Percentiles rank a stretch among this genome's conserved stretches.
Conservation (phyloP, 2,329 filamentous ascomycete genomes). For the Pseudohalonectria lignicola region DNA sequence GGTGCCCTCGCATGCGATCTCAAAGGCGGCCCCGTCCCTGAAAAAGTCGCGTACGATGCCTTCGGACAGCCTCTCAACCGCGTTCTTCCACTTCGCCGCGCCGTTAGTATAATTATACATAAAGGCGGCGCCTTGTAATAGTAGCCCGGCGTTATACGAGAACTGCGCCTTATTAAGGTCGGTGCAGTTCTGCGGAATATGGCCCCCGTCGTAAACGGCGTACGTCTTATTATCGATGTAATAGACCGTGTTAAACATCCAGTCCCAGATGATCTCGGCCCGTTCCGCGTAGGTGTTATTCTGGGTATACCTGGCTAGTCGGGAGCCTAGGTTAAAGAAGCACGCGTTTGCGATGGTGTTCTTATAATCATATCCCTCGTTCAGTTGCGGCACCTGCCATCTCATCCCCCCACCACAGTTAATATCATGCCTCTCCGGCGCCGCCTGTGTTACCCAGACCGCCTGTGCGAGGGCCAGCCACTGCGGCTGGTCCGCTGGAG, state of each 20-base stretch:
- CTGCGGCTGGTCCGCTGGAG: slow-evolving; percentile 34
- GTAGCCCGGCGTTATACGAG: slow-evolving; percentile 10
- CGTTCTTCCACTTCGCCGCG: slow-evolving; percentile 45
- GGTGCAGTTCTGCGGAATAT: slow-evolving; percentile 38
- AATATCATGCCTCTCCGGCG: slow-evolving; percentile 54
- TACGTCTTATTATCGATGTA: slow-evolving; percentile 44
- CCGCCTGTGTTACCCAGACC: slow-evolving; percentile 53
- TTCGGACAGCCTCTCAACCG: slow-evolving; percentile 43
- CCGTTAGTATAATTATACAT: slow-evolving; percentile 22
- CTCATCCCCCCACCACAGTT: slow-evolving; percentile 58
- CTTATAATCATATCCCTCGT: slow-evolving; percentile 70
- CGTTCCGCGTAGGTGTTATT: slow-evolving; percentile 53
- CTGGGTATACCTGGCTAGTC: slow-evolving; percentile 58
- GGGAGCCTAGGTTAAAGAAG: slow-evolving; percentile 55
- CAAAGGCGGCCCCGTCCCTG: slow-evolving; percentile 47
- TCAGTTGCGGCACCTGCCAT: slow-evolving; percentile 68
- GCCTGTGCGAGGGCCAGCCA: slow-evolving; percentile 59
- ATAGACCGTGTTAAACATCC: slow-evolving; percentile 36
- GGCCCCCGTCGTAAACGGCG: slow-evolving; percentile 52
- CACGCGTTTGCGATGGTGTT: slow-evolving; percentile 49
- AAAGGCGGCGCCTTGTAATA: slow-evolving; percentile 10
- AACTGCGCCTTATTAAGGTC: slow-evolving; percentile 44
- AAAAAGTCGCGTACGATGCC: slow-evolving; percentile 40
- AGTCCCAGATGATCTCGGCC: slow-evolving; percentile 51
- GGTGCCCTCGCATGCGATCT: slow-evolving; percentile 51